Conservation (phyloP, 2,329 filamentous ascomycete genomes). For the Xylaria sp. region DNA sequence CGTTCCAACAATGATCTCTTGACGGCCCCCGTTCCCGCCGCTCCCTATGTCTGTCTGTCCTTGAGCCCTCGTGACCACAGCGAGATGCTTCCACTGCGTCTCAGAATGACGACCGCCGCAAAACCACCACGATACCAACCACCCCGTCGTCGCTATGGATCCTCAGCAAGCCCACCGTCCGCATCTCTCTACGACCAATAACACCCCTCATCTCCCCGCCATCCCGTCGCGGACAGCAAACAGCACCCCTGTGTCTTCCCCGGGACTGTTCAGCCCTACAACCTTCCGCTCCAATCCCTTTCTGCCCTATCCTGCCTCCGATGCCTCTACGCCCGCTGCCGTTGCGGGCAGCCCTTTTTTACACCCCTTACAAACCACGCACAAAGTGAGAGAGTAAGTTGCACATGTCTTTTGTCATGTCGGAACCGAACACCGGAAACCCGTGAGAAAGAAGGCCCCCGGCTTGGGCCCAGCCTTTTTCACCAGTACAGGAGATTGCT, state of each 20-base stretch:
- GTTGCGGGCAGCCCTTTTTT: constrained; percentile 64
- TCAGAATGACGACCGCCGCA: constrained; percentile 41
- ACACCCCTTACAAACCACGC: constrained; percentile 73
- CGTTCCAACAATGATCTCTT: constrained; percentile 21
- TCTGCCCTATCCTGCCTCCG: constrained; percentile 53
- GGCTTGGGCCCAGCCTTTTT: background rate
- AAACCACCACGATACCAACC: constrained; percentile 32
- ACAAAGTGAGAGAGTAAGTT: constrained; percentile 77
- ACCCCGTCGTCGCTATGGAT: constrained; percentile 41
- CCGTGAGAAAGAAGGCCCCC: background rate
- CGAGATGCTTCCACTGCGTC: constrained; percentile 39
- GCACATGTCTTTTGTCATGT: constrained; percentile 5
- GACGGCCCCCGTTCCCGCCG: background rate
- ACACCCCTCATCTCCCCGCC: constrained; percentile 44
- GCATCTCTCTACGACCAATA: constrained; percentile 45
- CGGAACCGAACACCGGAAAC: background rate
- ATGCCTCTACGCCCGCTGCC: constrained; percentile 59
- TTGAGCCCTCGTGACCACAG: constrained; percentile 28
- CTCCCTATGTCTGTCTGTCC: background rate
- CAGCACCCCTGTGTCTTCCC: constrained; percentile 65
- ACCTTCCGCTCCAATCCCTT: constrained; percentile 49
- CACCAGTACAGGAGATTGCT: background rate
- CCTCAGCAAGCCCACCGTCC: constrained; percentile 41
- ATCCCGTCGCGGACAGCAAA: constrained; percentile 55
- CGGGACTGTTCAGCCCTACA: constrained; percentile 64